Percentiles rank a stretch among this genome's conserved stretches.
These are phyloP conservation scores for Sugiyamaella xylanicola DNA, from an alignment of 1,139 yeast genomes.

Conservation along the genomic window DNA sequence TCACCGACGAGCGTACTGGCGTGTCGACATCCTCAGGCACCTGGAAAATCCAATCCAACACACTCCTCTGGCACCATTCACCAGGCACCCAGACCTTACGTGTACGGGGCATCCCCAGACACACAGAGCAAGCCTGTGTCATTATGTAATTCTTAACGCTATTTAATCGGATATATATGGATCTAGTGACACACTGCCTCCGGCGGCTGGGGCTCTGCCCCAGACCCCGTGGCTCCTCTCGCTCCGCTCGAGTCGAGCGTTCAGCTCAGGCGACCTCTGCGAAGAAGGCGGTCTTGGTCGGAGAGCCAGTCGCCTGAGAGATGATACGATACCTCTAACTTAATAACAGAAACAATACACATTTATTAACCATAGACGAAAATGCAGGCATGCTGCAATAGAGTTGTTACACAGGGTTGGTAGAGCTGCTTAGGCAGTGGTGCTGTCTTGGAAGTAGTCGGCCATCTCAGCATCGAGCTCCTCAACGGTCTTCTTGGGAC, in stretches of 20 bases:
- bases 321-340: no score
- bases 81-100: slow-evolving; percentile 36
- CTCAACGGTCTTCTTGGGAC: slow-evolving; percentile 76
- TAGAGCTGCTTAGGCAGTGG: slow-evolving; percentile 3
- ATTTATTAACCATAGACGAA: not conserved
- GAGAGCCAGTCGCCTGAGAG: not conserved
- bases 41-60: slow-evolving; percentile 55
- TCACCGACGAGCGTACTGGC: slow-evolving; percentile 50
- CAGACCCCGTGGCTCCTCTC: not conserved
- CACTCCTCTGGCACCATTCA: slow-evolving; percentile 67
- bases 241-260: not conserved
- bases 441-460: slow-evolving; percentile 57
- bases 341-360: not conserved
- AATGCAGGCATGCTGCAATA: not conserved
- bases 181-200: not conserved
- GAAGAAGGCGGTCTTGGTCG: not conserved
- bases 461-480: slow-evolving; percentile 96
- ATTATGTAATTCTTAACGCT: slow-evolving; percentile 24
- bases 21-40: slow-evolving; percentile 59
- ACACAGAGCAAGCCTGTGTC: slow-evolving; percentile 27
- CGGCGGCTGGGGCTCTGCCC: slow-evolving; percentile 3
- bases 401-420: no score
- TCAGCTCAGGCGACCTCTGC: not conserved
- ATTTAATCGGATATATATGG: not conserved
- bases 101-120: slow-evolving; percentile 34